These are phyloP conservation scores for Amaranthus palmeri DNA, from an alignment of 148 eudicot genomes.

Conservation along the genomic window DNA sequence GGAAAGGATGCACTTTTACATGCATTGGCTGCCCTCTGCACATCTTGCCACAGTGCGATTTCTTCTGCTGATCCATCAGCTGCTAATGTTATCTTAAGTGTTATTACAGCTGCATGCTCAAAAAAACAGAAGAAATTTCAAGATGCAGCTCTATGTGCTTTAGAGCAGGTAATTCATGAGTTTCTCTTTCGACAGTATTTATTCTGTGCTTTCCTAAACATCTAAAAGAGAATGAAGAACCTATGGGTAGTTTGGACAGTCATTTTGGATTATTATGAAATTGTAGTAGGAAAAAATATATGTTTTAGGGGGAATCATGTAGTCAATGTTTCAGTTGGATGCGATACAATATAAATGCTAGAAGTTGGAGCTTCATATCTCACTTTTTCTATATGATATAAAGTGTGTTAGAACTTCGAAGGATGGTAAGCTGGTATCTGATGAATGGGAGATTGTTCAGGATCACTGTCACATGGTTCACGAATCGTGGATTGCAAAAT, in stretches of 20 bases:
- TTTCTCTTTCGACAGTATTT: neutral
- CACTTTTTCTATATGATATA: neutral
- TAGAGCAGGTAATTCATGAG: slow-evolving; percentile 60
- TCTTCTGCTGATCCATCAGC: slow-evolving; percentile 55
- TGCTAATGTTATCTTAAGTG: slow-evolving; percentile 54
- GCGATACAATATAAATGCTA: neutral
- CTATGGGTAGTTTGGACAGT: neutral
- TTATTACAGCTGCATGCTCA: slow-evolving; percentile 64
- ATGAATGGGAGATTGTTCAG: neutral
- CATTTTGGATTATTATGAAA: neutral
- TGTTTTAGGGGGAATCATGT: neutral
- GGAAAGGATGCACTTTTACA: slow-evolving; percentile 76
- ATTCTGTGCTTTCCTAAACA: neutral
- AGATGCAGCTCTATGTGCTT: slow-evolving; percentile 77
- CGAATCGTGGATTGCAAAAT: too few species aligned
- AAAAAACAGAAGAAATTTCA: slow-evolving; percentile 80
- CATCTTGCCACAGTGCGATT: slow-evolving; percentile 72
- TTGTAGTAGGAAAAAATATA: neutral
- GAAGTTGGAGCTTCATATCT: neutral
- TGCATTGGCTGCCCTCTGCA: slow-evolving; percentile 79
- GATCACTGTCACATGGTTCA: neutral
- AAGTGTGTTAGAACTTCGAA: neutral
- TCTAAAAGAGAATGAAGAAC: neutral
- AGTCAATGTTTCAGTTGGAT: neutral
- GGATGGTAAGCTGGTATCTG: neutral